These are phyloP conservation scores for Yamagishiella unicocca DNA, from an alignment of 139 green algal species.

Conservation along the genomic window DNA sequence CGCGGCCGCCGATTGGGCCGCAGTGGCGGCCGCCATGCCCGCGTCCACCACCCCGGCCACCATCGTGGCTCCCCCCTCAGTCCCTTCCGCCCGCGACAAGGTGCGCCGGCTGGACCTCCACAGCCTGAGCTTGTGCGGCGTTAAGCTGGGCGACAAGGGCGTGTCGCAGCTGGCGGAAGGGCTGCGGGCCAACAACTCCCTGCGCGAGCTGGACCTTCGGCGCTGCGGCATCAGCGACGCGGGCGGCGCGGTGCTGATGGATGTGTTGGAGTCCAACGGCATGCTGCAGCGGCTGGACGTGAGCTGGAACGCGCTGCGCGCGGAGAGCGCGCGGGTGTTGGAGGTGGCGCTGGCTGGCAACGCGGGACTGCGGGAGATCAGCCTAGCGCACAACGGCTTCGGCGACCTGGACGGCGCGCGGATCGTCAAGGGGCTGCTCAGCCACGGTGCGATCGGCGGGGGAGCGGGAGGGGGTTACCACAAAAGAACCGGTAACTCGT, in stretches of 20 bases:
- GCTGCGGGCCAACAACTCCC: conserved; percentile 38
- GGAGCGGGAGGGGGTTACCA: too few relatives aligned
- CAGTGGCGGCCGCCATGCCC: neutral
- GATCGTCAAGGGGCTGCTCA: conserved; percentile 48
- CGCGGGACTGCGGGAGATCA: conserved; percentile 48
- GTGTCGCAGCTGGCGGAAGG: conserved; percentile 43
- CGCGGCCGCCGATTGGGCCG: conserved; percentile 4
- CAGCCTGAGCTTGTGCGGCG: conserved; percentile 44
- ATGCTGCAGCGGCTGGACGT: conserved; percentile 43
- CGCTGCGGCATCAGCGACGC: conserved; percentile 54
- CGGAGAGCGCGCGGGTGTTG: conserved; percentile 45
- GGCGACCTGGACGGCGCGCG: conserved; percentile 54
- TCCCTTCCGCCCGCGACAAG: neutral
- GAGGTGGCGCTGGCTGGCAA: conserved; percentile 51
- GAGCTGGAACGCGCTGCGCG: conserved; percentile 54
- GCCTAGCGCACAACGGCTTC: conserved; percentile 58
- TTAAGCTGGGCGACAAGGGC: conserved; percentile 61
- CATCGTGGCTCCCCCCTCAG: neutral
- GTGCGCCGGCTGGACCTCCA: conserved; percentile 42
- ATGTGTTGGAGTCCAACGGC: conserved; percentile 34
- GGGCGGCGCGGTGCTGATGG: conserved; percentile 48
- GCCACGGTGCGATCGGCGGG: conserved; percentile 54
- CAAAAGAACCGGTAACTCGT: too few relatives aligned
- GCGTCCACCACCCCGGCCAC: neutral
- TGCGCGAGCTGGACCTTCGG: conserved; percentile 53